phyloP scores from a whole-genome alignment of 805 yeast genomes.

The Saccharomycopsis babjevae region DNA sequence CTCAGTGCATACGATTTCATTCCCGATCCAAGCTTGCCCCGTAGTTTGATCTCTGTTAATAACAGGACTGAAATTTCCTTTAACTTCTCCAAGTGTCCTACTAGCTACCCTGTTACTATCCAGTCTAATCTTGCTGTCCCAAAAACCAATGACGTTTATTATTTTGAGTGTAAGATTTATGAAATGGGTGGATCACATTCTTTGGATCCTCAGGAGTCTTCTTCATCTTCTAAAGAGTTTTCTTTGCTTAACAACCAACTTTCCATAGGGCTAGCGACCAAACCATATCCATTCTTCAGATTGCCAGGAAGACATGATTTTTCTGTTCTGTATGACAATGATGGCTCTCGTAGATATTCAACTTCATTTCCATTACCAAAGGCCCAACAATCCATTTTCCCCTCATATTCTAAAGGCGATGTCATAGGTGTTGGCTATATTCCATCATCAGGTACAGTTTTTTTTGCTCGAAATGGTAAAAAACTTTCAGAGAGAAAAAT shows the following conservation, averaged over 20 bases:
- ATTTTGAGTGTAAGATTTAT: conserved; percentile 79
- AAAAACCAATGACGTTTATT: conserved; percentile 70
- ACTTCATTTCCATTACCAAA: conserved; percentile 51
- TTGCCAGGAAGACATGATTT: conserved; percentile 85
- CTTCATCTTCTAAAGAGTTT: conserved; percentile 2
- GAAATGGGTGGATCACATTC: conserved; percentile 44
- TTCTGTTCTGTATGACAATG: conserved; percentile 81
- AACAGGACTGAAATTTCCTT: conserved; percentile 47
- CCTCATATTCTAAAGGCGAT: conserved; percentile 67
- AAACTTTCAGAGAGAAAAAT: conserved; percentile 71
- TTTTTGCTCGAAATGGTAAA: conserved; percentile 92
- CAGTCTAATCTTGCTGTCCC: conserved; percentile 85
- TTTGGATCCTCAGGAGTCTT: conserved; percentile 23
- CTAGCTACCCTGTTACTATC: conserved; percentile 45
- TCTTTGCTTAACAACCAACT: conserved; percentile 25
- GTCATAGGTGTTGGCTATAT: conserved; percentile 89
- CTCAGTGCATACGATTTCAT: conserved; percentile 81
- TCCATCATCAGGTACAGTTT: conserved; percentile 72
- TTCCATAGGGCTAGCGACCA: conserved; percentile 71
- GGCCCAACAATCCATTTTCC: conserved; percentile 43
- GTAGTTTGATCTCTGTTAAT: conserved; percentile 48
- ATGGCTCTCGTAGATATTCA: conserved; percentile 69
- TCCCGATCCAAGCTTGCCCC: conserved; percentile 36
- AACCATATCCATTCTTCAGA: conserved; percentile 89
- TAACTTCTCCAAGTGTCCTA: conserved; percentile 21